phyloP scores from a whole-genome alignment of 176 grass and related monocot species.

The Oryza australiensis region DNA sequence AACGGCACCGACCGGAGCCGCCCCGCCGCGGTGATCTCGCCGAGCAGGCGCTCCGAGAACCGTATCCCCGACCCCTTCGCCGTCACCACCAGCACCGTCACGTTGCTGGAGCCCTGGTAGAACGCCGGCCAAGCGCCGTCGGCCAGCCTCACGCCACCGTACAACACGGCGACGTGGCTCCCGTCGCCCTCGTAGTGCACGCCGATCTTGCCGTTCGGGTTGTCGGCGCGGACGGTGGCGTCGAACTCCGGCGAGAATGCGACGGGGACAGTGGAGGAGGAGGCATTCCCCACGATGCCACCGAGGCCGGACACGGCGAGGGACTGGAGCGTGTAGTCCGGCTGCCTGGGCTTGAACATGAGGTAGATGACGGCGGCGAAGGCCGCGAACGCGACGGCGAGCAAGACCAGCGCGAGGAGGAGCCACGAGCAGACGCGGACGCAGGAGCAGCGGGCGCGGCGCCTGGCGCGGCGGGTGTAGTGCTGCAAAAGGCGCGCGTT shows the following conservation, averaged over 20 bases:
- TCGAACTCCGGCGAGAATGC: slow-evolving; percentile 51
- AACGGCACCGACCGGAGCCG: slow-evolving; percentile 54
- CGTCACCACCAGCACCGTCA: slow-evolving; percentile 49
- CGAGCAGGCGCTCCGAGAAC: slow-evolving; percentile 39
- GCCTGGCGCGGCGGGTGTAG: slow-evolving; percentile 47
- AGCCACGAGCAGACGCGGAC: slow-evolving; percentile 41
- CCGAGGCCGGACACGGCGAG: slow-evolving; percentile 49
- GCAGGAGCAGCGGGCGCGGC: slow-evolving; percentile 41
- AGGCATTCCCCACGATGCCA: background rate
- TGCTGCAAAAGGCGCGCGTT: slow-evolving; percentile 55
- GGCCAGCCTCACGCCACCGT: slow-evolving; percentile 43
- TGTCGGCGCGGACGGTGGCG: slow-evolving; percentile 45
- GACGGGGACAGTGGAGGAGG: background rate
- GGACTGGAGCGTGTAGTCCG: slow-evolving; percentile 35
- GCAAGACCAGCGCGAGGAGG: background rate
- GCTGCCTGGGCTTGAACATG: slow-evolving; percentile 31
- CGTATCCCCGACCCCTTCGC: slow-evolving; percentile 52
- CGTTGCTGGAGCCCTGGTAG: slow-evolving; percentile 54
- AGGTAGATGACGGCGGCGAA: slow-evolving; percentile 29
- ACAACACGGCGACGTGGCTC: slow-evolving; percentile 45
- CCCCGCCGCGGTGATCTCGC: slow-evolving; percentile 49
- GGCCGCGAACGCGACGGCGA: slow-evolving; percentile 41
- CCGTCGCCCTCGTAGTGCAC: slow-evolving; percentile 37
- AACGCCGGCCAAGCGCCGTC: slow-evolving; percentile 59
- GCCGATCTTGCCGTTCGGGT: slow-evolving; percentile 54